Conservation (phyloP, 2,329 filamentous ascomycete genomes). For the Cladophialophora carrionii region DNA sequence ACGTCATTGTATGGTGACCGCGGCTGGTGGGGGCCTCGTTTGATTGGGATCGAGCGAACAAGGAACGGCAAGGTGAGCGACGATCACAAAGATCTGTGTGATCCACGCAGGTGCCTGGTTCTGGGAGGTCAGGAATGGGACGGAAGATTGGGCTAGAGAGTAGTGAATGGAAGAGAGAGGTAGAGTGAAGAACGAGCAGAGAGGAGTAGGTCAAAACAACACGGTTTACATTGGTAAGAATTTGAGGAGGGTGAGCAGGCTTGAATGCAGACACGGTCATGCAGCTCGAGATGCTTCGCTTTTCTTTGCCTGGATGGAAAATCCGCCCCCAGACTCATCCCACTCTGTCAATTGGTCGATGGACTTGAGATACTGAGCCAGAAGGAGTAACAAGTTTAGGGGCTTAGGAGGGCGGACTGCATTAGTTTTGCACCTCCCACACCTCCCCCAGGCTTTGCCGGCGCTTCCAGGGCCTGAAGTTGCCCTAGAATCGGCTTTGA, state of each 20-base stretch:
- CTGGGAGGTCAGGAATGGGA: not conserved
- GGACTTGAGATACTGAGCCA: slow-evolving; percentile 2
- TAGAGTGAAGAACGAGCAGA: slow-evolving; percentile 3
- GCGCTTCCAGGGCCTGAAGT: slow-evolving; percentile 11
- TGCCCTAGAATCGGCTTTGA: slow-evolving; percentile 13
- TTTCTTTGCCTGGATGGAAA: slow-evolving; percentile 15
- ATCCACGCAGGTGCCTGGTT: not conserved
- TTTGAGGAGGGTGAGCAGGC: slow-evolving; percentile 3
- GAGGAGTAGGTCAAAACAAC: slow-evolving; percentile 1
- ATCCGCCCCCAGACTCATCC: not conserved
- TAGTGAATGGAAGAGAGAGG: not conserved
- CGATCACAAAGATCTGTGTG: slow-evolving; percentile 7
- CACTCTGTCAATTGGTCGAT: slow-evolving; percentile 6
- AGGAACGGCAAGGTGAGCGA: slow-evolving; percentile 2
- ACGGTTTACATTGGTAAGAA: slow-evolving; percentile 12
- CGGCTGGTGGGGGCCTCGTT: slow-evolving; percentile 10
- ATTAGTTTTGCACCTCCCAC: slow-evolving; percentile 15
- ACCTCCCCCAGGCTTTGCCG: slow-evolving; percentile 18
- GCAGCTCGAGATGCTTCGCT: slow-evolving; percentile 14
- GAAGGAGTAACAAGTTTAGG: slow-evolving; percentile 15
- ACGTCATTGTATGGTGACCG: slow-evolving; percentile 21
- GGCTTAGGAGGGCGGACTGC: slow-evolving; percentile 4
- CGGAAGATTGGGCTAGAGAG: not conserved
- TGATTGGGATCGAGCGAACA: slow-evolving; percentile 5
- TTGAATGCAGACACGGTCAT: slow-evolving; percentile 5